Conservation (phyloP, 192 early-diverging fungal species). For the Coemansia pectinata region DNA sequence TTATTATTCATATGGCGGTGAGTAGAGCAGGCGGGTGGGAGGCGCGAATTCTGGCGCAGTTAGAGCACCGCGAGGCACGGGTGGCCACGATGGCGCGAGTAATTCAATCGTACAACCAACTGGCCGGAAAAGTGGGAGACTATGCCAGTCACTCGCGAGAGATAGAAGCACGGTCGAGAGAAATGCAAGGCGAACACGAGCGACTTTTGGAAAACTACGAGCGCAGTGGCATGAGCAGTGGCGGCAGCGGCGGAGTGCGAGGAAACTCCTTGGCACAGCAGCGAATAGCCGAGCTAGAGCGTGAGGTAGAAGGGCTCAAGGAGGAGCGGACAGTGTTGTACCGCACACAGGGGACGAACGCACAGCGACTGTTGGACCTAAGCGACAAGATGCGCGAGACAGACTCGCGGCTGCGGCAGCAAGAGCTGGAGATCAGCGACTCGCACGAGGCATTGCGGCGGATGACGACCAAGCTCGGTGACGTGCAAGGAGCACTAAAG, state of each 20-base stretch:
- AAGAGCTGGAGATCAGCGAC: constrained; percentile 37
- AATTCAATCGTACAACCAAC: constrained; percentile 50
- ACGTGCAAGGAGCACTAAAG: constrained; percentile 56
- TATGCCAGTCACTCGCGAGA: constrained; percentile 45
- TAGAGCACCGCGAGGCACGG: constrained; percentile 50
- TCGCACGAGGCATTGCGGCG: constrained; percentile 46
- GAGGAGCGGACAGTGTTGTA: constrained; percentile 88
- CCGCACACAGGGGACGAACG: constrained; percentile 86
- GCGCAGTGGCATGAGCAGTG: constrained; percentile 14
- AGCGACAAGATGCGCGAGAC: constrained; percentile 73
- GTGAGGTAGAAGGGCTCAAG: constrained; percentile 72
- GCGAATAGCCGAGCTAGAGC: constrained; percentile 71
- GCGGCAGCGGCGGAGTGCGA: constrained; percentile 13
- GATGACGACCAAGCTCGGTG: constrained; percentile 26
- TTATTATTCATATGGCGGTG: constrained; percentile 2
- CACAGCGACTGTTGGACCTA: constrained; percentile 84
- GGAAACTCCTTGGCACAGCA: constrained; percentile 59
- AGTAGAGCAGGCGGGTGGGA: constrained; percentile 32
- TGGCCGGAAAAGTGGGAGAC: constrained; percentile 45
- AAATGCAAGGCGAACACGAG: constrained; percentile 53
- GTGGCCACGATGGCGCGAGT: constrained; percentile 50
- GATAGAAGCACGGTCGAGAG: constrained; percentile 40
- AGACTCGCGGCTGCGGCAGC: constrained; percentile 67
- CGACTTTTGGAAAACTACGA: constrained; percentile 42
- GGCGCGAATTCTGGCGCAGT: constrained; percentile 42